Percentiles rank a stretch among this genome's conserved stretches.
These are phyloP conservation scores for Cladosporium colombiae DNA, from an alignment of 2,329 filamentous ascomycete species.

Conservation along the genomic window DNA sequence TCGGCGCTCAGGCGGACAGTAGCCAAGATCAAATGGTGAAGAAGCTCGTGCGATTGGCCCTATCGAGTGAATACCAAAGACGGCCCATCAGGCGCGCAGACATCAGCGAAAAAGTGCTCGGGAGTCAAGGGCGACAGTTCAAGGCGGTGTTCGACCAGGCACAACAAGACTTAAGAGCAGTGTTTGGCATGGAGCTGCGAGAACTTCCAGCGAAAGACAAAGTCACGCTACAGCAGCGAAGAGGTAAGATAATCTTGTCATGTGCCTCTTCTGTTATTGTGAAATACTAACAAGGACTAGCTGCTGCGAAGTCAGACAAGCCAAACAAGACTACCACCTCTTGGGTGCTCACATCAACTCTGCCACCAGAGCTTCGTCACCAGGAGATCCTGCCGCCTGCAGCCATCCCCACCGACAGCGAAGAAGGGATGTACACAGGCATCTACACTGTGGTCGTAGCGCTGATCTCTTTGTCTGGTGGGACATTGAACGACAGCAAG, in stretches of 20 bases:
- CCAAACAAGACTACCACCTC: slow-evolving; percentile 45
- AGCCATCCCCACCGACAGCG: slow-evolving; percentile 62
- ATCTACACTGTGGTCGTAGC: slow-evolving; percentile 80
- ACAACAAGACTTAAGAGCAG: slow-evolving; percentile 67
- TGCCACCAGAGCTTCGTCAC: slow-evolving; percentile 67
- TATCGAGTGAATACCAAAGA: slow-evolving; percentile 62
- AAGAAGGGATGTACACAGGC: slow-evolving; percentile 77
- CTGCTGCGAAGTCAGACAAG: slow-evolving; percentile 56
- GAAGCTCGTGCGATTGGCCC: slow-evolving; percentile 62
- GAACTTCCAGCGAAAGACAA: slow-evolving; percentile 83
- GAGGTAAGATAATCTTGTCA: slow-evolving; percentile 53
- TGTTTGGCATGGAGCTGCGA: slow-evolving; percentile 91
- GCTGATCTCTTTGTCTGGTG: slow-evolving; percentile 71
- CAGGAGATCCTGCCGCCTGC: slow-evolving; percentile 69
- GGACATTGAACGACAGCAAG: slow-evolving; percentile 73
- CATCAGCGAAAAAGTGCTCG: slow-evolving; percentile 68
- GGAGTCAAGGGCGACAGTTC: slow-evolving; percentile 68
- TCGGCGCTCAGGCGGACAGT: slow-evolving; percentile 31
- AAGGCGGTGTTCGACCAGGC: slow-evolving; percentile 74
- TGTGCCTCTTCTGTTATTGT: neutral
- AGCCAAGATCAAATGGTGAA: slow-evolving; percentile 54
- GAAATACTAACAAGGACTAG: slow-evolving; percentile 33
- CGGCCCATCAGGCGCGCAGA: slow-evolving; percentile 59
- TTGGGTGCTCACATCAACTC: slow-evolving; percentile 74
- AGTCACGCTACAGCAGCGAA: slow-evolving; percentile 74